Evolutionary conservation across 2,329 filamentous ascomycete genomes (phyloP).

Genomic region (Tolypocladium ovalisporum): DNA sequence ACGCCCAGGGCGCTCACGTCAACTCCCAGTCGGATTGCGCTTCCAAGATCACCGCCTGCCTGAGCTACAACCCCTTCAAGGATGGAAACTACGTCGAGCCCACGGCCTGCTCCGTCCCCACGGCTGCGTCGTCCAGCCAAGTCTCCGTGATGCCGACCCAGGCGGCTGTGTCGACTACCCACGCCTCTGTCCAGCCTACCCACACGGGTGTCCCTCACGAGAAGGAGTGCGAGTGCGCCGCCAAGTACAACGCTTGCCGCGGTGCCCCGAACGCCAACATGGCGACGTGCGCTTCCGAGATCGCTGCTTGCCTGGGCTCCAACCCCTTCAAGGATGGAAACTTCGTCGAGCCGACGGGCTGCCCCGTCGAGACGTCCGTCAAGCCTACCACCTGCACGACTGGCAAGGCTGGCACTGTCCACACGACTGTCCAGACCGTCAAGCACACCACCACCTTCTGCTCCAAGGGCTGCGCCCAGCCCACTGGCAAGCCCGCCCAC

Average conservation of each 20-base stretch:
- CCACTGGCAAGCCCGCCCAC: background rate
- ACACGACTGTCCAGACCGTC: too few species aligned
- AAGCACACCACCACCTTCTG: background rate
- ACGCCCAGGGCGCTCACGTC: too few species aligned
- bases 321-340: background rate
- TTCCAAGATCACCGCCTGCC: conserved; percentile 11
- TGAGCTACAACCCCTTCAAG: conserved; percentile 13
- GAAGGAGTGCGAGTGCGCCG: background rate
- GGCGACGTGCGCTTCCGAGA: conserved; percentile 11
- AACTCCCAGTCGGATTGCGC: conserved; percentile 11
- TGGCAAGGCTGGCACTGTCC: too few species aligned
- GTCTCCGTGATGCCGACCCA: conserved; percentile 4
- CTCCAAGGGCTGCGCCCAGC: conserved; percentile 1
- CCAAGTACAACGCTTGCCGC: background rate
- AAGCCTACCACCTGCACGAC: too few species aligned
- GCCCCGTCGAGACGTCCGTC: too few species aligned
- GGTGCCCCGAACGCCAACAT: too few species aligned
- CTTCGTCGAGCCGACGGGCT: too few species aligned
- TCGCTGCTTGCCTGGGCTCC: conserved; percentile 11
- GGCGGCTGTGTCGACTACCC: background rate
- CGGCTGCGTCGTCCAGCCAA: background rate
- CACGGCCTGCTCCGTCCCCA: conserved; percentile 7
- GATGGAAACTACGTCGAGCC: conserved; percentile 6
- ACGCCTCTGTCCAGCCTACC: too few species aligned
- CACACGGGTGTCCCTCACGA: background rate